Evolutionary conservation across 306 rosid species (phyloP), one percentile per base, ranked within the genome.

Genomic region (Pachyrhizus erosus): DNA sequence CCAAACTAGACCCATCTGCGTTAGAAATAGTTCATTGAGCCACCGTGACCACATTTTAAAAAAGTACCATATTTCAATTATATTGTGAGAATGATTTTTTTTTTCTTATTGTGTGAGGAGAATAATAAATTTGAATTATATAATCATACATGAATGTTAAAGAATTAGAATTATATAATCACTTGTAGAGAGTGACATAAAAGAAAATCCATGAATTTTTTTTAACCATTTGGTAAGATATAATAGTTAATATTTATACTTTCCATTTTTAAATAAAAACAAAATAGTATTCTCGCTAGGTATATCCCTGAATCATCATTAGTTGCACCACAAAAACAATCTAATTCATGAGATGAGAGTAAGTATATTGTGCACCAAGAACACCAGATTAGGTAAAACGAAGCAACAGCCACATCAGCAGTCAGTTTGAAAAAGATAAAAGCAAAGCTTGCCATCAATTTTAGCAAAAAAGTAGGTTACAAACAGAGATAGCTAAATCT

Each of bases 391-490:
- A 46, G 52, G 52, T 46, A 13, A 46, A 46, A 46, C 14, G 31
- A 43, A 3, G 18, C 18, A 10, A 20, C 6, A 4, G 12, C 52
- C 49, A 46, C 52, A 26, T 39, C 39, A 33, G 54, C 75, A 67
- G 51, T 74, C 48, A 17, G 73, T 21, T 29, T 52, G 12, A 4
- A 3, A 39, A 31, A 31, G 17, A 9, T 66, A 31, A 9, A 43
- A 49, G 58, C 20, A 60, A 68, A 33, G 7, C 23, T 40, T 75
- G 40, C 45, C 69, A 77, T 77, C 62, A 43, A 61, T 60, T 76
- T 61, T 17, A 48, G 49, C 49, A 3, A 23, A 1, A 1, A 75
- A 60, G 39, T 33, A 33, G 39, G 39, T 33, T 33, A 33, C 39
- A 33, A 33, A 33, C 39, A 2, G 39, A 33, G 9, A 37, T 6